Conservation (phyloP, 148 eudicot species). For the Nyssa sinensis region DNA sequence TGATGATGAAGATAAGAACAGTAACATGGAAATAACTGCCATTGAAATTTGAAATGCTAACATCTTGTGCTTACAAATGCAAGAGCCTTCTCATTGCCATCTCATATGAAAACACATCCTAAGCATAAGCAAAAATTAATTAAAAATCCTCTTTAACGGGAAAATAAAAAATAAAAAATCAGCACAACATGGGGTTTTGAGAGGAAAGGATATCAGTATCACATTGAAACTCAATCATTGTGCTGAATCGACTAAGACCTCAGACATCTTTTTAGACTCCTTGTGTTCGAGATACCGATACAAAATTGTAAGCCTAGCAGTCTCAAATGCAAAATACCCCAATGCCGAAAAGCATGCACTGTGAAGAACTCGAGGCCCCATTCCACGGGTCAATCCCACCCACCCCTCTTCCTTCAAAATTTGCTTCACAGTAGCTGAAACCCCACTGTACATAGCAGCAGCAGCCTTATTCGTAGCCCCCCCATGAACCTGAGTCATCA, state of each 20-base stretch:
- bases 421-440: constrained; percentile 54
- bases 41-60: background rate
- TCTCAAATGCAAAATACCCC: constrained; percentile 92
- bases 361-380: constrained; percentile 92
- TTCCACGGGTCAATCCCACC: constrained; percentile 81
- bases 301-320: constrained; percentile 77
- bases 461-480: constrained; percentile 52
- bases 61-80: background rate
- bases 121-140: no score
- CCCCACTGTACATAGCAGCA: constrained; percentile 47
- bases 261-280: constrained; percentile 36
- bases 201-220: background rate
- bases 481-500: constrained; percentile 75
- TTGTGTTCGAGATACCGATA: constrained; percentile 60
- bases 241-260: constrained; percentile 11
- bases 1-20: background rate
- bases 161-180: background rate
- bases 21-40: background rate
- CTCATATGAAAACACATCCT: no score
- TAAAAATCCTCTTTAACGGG: background rate
- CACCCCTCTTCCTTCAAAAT: constrained; percentile 84
- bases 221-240: background rate
- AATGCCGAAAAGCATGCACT: constrained; percentile 95
- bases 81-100: background rate
- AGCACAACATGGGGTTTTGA: background rate